Percentiles rank a stretch among this genome's conserved stretches.
phyloP scores from a whole-genome alignment of 1,139 yeast species.

The Hyphopichia wangnamkhiaoensis region DNA sequence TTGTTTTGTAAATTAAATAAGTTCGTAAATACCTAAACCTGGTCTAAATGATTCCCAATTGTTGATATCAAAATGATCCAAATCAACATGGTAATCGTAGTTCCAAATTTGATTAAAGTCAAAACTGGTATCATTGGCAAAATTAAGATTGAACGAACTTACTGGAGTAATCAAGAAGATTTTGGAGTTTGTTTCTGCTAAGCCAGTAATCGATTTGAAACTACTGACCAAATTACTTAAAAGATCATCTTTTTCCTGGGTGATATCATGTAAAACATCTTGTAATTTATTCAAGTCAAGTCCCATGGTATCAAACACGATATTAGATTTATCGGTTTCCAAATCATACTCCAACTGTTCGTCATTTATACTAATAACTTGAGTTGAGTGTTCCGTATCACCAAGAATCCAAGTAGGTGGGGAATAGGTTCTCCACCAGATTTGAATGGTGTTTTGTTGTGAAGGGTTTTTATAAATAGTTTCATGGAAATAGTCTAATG shows the following conservation, averaged over 20 bases:
- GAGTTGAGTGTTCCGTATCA: conserved; percentile 18
- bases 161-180: conserved; percentile 49
- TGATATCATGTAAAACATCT: no score
- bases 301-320: conserved; percentile 62
- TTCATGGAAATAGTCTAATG: conserved; percentile 42
- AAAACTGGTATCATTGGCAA: conserved; percentile 13
- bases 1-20: conserved; percentile 17
- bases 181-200: conserved; percentile 10
- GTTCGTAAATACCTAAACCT: conserved; percentile 58
- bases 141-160: conserved; percentile 36
- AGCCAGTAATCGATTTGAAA: conserved; percentile 5
- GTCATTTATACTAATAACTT: conserved; percentile 20
- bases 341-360: conserved; percentile 8
- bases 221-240: not conserved
- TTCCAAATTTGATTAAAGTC: conserved; percentile 40
- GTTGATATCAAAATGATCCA: conserved; percentile 66
- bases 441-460: conserved; percentile 28
- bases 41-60: conserved; percentile 50
- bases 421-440: conserved; percentile 95
- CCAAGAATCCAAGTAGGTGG: conserved; percentile 91
- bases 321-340: conserved; percentile 11
- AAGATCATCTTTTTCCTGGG: not conserved
- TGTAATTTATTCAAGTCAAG: conserved; percentile 30
- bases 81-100: conserved; percentile 53
- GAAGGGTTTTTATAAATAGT: conserved; percentile 3